phyloP scores from a whole-genome alignment of 352 stramenopile genomes.

The Globisporangium uncinulatum region DNA sequence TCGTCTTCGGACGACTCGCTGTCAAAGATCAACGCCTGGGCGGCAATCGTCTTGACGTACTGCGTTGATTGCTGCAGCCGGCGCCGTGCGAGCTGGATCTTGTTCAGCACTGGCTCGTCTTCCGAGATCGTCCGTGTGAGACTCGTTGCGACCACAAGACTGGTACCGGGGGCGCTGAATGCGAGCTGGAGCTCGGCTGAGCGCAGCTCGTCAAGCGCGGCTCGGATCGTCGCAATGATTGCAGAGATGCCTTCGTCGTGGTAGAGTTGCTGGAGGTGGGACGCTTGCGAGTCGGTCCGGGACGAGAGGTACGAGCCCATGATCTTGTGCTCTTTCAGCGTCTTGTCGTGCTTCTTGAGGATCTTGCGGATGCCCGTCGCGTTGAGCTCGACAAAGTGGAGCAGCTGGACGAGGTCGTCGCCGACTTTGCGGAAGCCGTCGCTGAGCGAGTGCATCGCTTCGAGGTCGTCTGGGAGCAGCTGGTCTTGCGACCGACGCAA shows the following conservation, averaged over 20 bases:
- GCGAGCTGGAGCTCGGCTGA: slow-evolving; percentile 38
- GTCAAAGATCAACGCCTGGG: slow-evolving; percentile 79
- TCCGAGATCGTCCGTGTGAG: slow-evolving; percentile 61
- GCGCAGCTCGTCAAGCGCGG: slow-evolving; percentile 56
- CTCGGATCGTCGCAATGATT: slow-evolving; percentile 79
- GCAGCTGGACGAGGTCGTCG: slow-evolving; percentile 74
- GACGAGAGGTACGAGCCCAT: slow-evolving; percentile 82
- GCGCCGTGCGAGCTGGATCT: slow-evolving; percentile 58
- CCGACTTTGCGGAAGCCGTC: slow-evolving; percentile 65
- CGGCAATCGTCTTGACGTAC: slow-evolving; percentile 81
- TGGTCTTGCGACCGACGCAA: slow-evolving; percentile 44
- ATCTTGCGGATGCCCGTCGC: slow-evolving; percentile 86
- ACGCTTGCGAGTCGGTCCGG: slow-evolving; percentile 75
- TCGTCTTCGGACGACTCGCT: slow-evolving; percentile 77
- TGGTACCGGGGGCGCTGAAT: too few species aligned
- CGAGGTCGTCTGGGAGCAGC: slow-evolving; percentile 35
- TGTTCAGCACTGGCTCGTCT: slow-evolving; percentile 67
- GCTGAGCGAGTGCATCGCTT: slow-evolving; percentile 64
- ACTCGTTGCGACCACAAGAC: too few species aligned
- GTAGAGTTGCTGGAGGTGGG: slow-evolving; percentile 81
- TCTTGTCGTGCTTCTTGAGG: slow-evolving; percentile 88
- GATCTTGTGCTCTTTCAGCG: slow-evolving; percentile 79
- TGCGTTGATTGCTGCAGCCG: slow-evolving; percentile 76
- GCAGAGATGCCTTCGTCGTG: slow-evolving; percentile 85
- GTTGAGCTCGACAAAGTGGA: slow-evolving; percentile 86